Evolutionary conservation across 73 alveolate species (phyloP).

Genomic region (Tetrahymena elliotti): DNA sequence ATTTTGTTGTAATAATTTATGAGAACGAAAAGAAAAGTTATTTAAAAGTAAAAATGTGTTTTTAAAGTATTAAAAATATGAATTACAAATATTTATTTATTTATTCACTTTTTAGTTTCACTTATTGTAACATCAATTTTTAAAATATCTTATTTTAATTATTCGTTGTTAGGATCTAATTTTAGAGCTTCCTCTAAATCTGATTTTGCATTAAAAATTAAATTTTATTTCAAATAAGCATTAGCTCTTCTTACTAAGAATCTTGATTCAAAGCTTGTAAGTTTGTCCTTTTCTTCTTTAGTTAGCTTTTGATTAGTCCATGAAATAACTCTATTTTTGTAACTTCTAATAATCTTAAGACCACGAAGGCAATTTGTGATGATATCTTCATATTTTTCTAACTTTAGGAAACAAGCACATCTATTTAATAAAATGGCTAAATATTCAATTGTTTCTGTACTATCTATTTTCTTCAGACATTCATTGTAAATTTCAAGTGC

Average conservation of each 20-base stretch:
- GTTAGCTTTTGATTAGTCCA: background rate
- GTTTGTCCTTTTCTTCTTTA: conserved; percentile 6
- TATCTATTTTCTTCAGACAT: conserved; percentile 8
- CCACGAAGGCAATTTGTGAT: conserved; percentile 21
- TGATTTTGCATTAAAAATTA: conserved; percentile 15
- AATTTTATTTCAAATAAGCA: conserved; percentile 16
- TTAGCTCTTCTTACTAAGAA: conserved; percentile 30
- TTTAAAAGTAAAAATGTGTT: no score
- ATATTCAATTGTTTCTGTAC: conserved; percentile 13
- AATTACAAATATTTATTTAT: no score
- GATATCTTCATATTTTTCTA: conserved; percentile 27
- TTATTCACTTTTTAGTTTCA: background rate
- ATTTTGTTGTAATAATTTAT: no score
- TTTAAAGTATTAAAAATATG: no score
- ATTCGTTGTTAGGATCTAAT: conserved; percentile 31
- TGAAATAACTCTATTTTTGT: background rate
- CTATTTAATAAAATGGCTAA: conserved; percentile 15
- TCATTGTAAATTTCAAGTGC: conserved; percentile 23
- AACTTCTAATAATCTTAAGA: conserved; percentile 6
- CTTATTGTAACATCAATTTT: background rate
- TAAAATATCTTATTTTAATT: conserved; percentile 3
- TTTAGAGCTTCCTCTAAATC: conserved; percentile 32
- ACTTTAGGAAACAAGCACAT: conserved; percentile 12
- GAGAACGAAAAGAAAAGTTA: no score
- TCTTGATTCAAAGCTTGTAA: background rate